Percentiles rank a stretch among this genome's conserved stretches.
These are phyloP conservation scores for Stylosanthes scabra DNA, from an alignment of 331 rosid species.

Conservation along the genomic window DNA sequence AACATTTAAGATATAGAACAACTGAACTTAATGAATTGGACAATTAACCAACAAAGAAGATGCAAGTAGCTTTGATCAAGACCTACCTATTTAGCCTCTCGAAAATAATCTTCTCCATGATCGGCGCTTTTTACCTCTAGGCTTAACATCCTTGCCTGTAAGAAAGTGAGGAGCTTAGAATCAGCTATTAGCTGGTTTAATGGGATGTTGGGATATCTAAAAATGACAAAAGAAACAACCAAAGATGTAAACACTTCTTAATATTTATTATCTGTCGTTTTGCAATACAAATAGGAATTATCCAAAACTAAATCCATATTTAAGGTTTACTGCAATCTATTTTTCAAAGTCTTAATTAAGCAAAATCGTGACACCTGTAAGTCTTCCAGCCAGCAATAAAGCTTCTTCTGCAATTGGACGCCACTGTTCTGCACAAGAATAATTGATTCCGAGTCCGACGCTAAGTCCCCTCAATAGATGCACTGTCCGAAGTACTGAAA, in stretches of 20 bases:
- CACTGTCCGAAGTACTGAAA: conserved; percentile 92
- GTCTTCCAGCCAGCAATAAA: conserved; percentile 68
- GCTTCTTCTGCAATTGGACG: conserved; percentile 96
- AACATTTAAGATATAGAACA: conserved; percentile 11
- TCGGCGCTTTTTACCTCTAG: conserved; percentile 46
- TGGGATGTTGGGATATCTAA: too few species aligned
- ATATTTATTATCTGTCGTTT: background rate
- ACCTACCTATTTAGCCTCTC: conserved; percentile 45
- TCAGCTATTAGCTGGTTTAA: conserved; percentile 18
- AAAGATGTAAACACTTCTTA: conserved; percentile 19
- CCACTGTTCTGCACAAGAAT: conserved; percentile 98
- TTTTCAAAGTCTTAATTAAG: conserved; percentile 17
- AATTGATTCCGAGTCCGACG: conserved; percentile 94
- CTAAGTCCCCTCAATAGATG: conserved; percentile 96
- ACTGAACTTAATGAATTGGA: conserved; percentile 32
- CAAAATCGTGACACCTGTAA: conserved; percentile 59
- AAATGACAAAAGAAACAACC: conserved; percentile 6
- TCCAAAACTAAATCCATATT: conserved; percentile 3
- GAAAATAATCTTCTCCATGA: conserved; percentile 43
- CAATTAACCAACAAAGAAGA: background rate
- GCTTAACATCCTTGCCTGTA: conserved; percentile 50
- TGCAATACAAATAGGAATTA: conserved; percentile 17
- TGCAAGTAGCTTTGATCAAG: conserved; percentile 23
- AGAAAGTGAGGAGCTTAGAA: conserved; percentile 35
- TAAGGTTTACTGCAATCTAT: conserved; percentile 25